Conservation (phyloP, 2,329 filamentous ascomycete genomes). For the Ophiocordyceps camponoti-leonardi region DNA sequence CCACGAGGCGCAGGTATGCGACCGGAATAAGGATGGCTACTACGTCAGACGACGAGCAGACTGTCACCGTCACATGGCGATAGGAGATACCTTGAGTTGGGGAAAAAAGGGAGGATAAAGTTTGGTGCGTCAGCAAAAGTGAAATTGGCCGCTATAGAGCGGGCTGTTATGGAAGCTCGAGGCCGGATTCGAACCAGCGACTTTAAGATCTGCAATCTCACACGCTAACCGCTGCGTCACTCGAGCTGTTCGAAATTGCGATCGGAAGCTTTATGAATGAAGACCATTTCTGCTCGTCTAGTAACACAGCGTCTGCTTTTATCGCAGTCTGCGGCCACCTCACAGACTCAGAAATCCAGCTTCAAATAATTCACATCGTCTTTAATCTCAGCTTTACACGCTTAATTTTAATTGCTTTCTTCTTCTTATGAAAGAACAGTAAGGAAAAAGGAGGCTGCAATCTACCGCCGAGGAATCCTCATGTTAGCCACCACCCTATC, state of each 20-base stretch:
- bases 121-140: background rate
- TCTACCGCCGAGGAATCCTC: constrained; percentile 14
- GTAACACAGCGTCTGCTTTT: background rate
- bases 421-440: background rate
- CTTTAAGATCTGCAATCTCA: constrained; percentile 9
- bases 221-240: constrained; percentile 8
- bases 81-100: background rate
- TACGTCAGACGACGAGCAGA: too few species aligned
- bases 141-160: background rate
- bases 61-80: too few species aligned
- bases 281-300: background rate
- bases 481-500: constrained; percentile 29
- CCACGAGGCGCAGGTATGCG: too few species aligned
- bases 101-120: background rate
- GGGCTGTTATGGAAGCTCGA: constrained; percentile 2
- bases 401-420: too few species aligned
- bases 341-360: too few species aligned
- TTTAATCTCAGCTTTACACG: too few species aligned
- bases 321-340: background rate
- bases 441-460: background rate
- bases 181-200: constrained; percentile 8
- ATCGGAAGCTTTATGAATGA: background rate
- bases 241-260: constrained; percentile 2
- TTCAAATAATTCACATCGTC: too few species aligned
- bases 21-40: too few species aligned